A percentile compares a stretch with the other conserved stretches of the same genome.
Conservation (phyloP, 2,329 filamentous ascomycete genomes). For the Pyrenochaeta sp. region DNA sequence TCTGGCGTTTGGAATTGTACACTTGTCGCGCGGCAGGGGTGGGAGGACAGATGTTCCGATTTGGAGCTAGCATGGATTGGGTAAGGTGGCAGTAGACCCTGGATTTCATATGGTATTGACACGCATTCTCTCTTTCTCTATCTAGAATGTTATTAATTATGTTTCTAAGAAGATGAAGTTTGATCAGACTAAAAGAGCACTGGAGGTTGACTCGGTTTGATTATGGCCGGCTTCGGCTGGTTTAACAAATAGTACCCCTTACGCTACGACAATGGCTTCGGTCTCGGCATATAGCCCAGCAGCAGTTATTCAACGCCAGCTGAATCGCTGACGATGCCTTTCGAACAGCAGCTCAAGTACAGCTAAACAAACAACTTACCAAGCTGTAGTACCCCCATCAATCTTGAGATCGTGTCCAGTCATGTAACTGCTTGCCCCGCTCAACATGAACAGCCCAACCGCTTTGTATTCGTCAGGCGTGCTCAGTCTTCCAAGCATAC, state of each 20-base stretch:
- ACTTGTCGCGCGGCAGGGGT: conserved; percentile 29
- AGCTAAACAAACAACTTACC: conserved; percentile 25
- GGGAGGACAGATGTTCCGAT: conserved; percentile 47
- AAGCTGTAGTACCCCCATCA: conserved; percentile 46
- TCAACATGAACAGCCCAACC: conserved; percentile 45
- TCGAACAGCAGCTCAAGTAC: neutral
- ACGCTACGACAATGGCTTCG: too few species aligned
- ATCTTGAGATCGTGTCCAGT: conserved; percentile 45
- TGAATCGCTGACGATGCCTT: neutral
- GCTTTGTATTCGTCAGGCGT: conserved; percentile 47
- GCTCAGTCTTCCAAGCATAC: conserved; percentile 71
- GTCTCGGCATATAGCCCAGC: too few species aligned
- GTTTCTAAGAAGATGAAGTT: too few species aligned
- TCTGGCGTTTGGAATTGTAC: conserved; percentile 33
- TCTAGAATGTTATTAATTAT: too few species aligned
- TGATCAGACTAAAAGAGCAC: too few species aligned
- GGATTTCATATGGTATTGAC: neutral
- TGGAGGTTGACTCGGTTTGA: too few species aligned
- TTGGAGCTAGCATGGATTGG: conserved; percentile 18
- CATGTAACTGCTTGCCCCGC: conserved; percentile 48
- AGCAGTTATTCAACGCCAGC: neutral
- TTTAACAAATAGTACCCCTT: too few species aligned
- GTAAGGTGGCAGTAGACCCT: conserved; percentile 20
- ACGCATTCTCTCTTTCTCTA: neutral
- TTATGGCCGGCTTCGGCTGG: too few species aligned